Conservation (phyloP, 176 grass and related monocot genomes). For the Metroxylon sagu region DNA sequence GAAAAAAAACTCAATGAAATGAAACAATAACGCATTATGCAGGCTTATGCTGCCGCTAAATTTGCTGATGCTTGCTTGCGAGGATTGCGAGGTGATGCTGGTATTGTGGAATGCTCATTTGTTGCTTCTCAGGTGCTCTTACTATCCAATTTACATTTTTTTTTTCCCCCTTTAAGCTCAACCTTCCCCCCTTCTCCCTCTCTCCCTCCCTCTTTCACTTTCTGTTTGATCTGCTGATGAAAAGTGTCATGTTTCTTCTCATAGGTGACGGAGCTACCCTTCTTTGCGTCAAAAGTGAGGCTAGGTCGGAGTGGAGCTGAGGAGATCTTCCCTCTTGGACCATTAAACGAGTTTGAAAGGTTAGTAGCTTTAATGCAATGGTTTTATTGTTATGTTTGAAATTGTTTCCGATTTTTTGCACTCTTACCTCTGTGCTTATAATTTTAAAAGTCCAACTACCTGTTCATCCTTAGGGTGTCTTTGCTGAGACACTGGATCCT, state of each 20-base stretch:
- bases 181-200: not conserved
- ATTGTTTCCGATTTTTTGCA: no score
- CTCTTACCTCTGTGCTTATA: no score
- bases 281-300: slow-evolving; percentile 83
- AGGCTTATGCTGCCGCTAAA: slow-evolving; percentile 85
- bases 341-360: slow-evolving; percentile 92
- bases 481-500: no score
- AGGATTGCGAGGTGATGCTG: slow-evolving; percentile 69
- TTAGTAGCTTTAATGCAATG: slow-evolving; percentile 10
- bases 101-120: slow-evolving; percentile 75
- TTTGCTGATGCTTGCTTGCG: slow-evolving; percentile 77
- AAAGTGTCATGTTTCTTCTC: slow-evolving; percentile 1
- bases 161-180: not conserved
- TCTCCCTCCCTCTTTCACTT: slow-evolving; percentile 1
- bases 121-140: slow-evolving; percentile 63
- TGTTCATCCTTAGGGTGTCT: no score
- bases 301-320: slow-evolving; percentile 66
- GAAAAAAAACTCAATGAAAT: not conserved
- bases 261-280: slow-evolving; percentile 86
- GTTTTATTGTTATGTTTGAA: not conserved
- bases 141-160: not conserved
- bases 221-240: not conserved
- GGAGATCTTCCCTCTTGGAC: slow-evolving; percentile 85
- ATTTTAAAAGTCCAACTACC: no score
- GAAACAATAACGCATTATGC: not conserved